Percentiles rank a stretch among this genome's conserved stretches.
These are phyloP conservation scores for Botrytis aclada DNA, from an alignment of 2,329 filamentous ascomycete genomes.

Conservation along the genomic window DNA sequence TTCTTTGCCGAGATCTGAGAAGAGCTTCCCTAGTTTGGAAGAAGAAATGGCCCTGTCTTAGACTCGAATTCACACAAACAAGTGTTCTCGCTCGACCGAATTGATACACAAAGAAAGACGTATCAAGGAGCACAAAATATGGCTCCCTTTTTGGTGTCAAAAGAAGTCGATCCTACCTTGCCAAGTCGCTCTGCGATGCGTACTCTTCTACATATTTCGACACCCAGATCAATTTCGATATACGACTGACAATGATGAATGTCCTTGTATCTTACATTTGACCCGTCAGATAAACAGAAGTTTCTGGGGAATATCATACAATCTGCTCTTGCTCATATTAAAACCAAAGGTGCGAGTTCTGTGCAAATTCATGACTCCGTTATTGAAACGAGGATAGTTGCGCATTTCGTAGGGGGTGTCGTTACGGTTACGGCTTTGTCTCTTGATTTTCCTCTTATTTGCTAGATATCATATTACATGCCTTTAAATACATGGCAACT, in stretches of 20 bases:
- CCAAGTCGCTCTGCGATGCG: neutral
- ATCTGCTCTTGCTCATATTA: neutral
- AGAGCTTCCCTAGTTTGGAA: neutral
- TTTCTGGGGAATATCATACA: neutral
- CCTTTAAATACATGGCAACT: neutral
- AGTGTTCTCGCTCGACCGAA: neutral
- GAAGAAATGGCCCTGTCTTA: neutral
- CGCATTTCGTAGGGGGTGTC: neutral
- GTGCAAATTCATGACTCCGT: neutral
- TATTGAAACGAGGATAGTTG: neutral
- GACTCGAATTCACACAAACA: neutral
- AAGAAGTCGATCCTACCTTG: neutral
- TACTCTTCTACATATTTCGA: neutral
- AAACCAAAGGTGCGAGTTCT: neutral
- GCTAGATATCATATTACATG: neutral
- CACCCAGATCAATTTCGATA: neutral
- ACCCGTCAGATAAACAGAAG: neutral
- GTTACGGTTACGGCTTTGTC: neutral
- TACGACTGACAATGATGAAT: neutral
- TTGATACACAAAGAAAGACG: neutral
- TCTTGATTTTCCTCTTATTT: neutral
- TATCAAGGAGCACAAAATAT: neutral
- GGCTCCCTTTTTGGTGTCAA: neutral
- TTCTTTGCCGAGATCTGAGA: neutral
- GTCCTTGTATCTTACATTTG: neutral